Conservation (phyloP, 2,329 filamentous ascomycete species). For the Acephala macrosclerotiorum region DNA sequence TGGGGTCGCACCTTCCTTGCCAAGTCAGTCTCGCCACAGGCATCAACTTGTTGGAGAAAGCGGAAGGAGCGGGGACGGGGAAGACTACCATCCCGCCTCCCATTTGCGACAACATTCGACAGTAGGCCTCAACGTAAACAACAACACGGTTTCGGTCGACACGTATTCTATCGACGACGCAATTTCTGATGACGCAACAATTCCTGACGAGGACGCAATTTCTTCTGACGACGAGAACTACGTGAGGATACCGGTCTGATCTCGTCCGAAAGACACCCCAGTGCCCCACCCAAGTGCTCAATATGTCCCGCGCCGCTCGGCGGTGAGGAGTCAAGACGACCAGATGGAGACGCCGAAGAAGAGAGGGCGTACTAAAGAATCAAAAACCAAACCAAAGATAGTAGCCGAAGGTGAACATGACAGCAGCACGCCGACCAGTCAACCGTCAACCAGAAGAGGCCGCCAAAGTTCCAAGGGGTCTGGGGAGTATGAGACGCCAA, state of each 20-base stretch:
- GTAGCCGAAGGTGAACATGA: neutral
- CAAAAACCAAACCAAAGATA: neutral
- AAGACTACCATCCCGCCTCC: neutral
- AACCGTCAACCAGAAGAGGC: too few relatives aligned
- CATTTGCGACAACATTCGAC: neutral
- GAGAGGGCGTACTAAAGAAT: neutral
- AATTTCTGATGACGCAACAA: too few relatives aligned
- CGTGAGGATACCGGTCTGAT: too few relatives aligned
- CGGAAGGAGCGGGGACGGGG: neutral
- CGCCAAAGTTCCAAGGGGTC: neutral
- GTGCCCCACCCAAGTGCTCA: too few relatives aligned
- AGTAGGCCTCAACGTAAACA: neutral
- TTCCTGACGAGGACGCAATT: neutral
- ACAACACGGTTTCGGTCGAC: neutral
- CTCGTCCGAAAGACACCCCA: neutral
- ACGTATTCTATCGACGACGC: neutral
- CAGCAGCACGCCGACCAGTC: too few relatives aligned
- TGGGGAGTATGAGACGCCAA: too few relatives aligned
- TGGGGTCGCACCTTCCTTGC: neutral
- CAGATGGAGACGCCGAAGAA: neutral
- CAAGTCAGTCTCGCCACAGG: neutral
- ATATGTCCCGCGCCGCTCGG: too few relatives aligned
- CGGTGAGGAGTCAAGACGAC: too few relatives aligned
- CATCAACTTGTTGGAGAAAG: too few relatives aligned
- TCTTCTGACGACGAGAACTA: too few relatives aligned